Conservation (phyloP, 768 basidiomycete species). For the Termitomyces eurrhizus region DNA sequence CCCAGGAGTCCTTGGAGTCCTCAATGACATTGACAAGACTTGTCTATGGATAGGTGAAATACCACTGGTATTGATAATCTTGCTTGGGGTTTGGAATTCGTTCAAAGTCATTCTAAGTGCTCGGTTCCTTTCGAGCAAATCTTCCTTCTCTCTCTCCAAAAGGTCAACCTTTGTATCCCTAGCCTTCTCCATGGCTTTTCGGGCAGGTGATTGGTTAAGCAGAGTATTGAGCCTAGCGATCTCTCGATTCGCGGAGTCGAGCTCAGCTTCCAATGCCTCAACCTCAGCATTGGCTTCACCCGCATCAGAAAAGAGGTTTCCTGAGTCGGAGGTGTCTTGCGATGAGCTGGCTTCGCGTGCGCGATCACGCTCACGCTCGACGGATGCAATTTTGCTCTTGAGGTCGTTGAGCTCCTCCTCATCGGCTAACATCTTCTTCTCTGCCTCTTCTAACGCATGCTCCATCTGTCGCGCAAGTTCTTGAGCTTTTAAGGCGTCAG, state of each 20-base stretch:
- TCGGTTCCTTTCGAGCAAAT: constrained; percentile 68
- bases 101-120: constrained; percentile 48
- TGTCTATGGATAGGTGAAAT: constrained; percentile 80
- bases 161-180: constrained; percentile 73
- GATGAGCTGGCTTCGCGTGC: constrained; percentile 33
- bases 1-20: constrained; percentile 74
- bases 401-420: constrained; percentile 50
- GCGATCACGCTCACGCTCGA: constrained; percentile 57
- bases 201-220: constrained; percentile 68
- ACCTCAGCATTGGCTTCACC: constrained; percentile 50
- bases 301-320: constrained; percentile 23
- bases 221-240: constrained; percentile 66
- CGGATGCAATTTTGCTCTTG: constrained; percentile 42
- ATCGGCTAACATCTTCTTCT: constrained; percentile 65
- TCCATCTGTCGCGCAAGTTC: constrained; percentile 68
- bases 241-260: constrained; percentile 74
- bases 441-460: constrained; percentile 70
- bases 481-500: constrained; percentile 46
- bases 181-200: constrained; percentile 73
- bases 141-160: constrained; percentile 74
- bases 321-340: constrained; percentile 18
- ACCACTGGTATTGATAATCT: constrained; percentile 47
- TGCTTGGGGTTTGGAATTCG: constrained; percentile 56
- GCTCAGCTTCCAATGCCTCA: constrained; percentile 67
- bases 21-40: constrained; percentile 62